Evolutionary conservation across 2,329 filamentous ascomycete genomes (phyloP), one percentile per base, ranked within the genome.

Genomic region (Lasiodiplodia gonubiensis): DNA sequence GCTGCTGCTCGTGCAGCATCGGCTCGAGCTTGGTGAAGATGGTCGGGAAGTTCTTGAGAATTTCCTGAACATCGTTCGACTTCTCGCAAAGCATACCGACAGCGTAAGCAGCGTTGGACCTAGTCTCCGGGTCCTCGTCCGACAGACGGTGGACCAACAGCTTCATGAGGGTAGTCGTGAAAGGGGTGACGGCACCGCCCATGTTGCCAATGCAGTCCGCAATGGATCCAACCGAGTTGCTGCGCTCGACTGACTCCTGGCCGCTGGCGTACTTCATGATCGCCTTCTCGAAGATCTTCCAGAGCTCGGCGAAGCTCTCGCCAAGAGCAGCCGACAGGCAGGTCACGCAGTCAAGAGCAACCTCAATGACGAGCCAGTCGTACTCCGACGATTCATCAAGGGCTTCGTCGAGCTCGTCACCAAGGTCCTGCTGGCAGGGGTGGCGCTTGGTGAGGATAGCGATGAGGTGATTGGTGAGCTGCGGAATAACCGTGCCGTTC

Each of bases 301-400:
- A 98, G 70, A 97, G 85, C 83, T 97, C 91, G 67, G 86, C 86
- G 74, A 97, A 98, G 72, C 89, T 88, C 25, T 86, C 79, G 48
- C 95, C 95, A 16, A 98, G 88, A 37, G 93, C 93, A 55, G 89
- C 88, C 23, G 94, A 90, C 49, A 98, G 87, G 46, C 92, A 93
- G 63, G 93, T 92, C 61, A 97, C 85, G 55, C 97, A 93, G 71
- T 98, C 95, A 66, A 98, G 87, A 42, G 93, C 94, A 11, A 93
- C 97, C 82, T 99, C 95, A 66, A 98, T 91, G 63, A 97, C 90
- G 21, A 97, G 88, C 95, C 95, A 98, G 83, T 98, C 95, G 75
- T 97, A 97, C 82, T 99, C 95, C 2, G 94, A 97, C 35, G 91
- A 91, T 77, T 93, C 94, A 60, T 88, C 84, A 14, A 85, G 78